Conservation (phyloP, 306 rosid species). For the Lagenaria siceraria region DNA sequence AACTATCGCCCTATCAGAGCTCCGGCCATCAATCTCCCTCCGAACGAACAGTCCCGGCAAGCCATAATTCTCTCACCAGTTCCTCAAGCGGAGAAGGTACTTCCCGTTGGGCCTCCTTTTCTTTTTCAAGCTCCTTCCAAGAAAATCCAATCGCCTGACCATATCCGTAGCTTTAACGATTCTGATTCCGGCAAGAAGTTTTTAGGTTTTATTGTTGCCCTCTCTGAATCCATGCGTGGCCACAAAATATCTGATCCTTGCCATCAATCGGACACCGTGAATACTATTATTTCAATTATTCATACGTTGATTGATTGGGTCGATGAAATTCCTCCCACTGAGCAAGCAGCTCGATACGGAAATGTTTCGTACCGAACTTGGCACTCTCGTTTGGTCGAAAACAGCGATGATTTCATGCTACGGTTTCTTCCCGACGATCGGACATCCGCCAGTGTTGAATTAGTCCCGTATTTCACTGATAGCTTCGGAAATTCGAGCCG, state of each 20-base stretch:
- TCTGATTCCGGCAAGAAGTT: slow-evolving; percentile 47
- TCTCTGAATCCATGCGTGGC: slow-evolving; percentile 64
- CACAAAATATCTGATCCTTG: slow-evolving; percentile 56
- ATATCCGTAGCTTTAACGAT: slow-evolving; percentile 26
- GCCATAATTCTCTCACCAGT: slow-evolving; percentile 81
- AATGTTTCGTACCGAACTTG: slow-evolving; percentile 65
- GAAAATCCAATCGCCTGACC: slow-evolving; percentile 58
- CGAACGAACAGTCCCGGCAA: slow-evolving; percentile 40
- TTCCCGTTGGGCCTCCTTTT: slow-evolving; percentile 32
- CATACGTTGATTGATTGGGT: slow-evolving; percentile 54
- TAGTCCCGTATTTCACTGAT: slow-evolving; percentile 62
- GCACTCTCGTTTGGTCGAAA: slow-evolving; percentile 37
- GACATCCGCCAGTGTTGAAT: slow-evolving; percentile 35
- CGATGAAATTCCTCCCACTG: slow-evolving; percentile 70
- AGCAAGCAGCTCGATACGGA: slow-evolving; percentile 68
- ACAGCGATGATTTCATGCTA: slow-evolving; percentile 36
- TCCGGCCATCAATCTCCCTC: slow-evolving; percentile 68
- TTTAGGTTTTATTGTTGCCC: slow-evolving; percentile 74
- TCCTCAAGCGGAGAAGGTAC: slow-evolving; percentile 62
- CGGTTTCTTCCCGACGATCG: slow-evolving; percentile 42
- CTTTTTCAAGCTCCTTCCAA: slow-evolving; percentile 51
- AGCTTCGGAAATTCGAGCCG: slow-evolving; percentile 76
- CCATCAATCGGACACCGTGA: slow-evolving; percentile 28
- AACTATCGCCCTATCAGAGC: slow-evolving; percentile 79
- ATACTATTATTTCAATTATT: slow-evolving; percentile 33